Conservation (phyloP, 768 basidiomycete genomes). For the Tephrocybe sp. region DNA sequence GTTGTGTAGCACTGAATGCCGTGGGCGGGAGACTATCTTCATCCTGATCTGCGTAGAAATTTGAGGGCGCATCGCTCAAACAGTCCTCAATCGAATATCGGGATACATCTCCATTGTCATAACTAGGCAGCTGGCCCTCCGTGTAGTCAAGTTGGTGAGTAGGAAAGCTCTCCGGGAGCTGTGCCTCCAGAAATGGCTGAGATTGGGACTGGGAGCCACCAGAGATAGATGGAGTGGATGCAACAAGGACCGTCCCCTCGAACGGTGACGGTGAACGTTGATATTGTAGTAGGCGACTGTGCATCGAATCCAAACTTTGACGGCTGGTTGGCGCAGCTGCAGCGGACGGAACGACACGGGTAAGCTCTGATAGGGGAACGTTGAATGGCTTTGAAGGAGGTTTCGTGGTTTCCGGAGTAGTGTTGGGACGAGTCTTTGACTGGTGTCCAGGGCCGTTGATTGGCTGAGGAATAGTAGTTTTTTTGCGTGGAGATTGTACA, state of each 20-base stretch:
- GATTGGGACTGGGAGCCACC: conserved; percentile 36
- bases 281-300: background rate
- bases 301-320: conserved; percentile 5
- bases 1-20: conserved; percentile 29
- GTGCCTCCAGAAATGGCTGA: conserved; percentile 25
- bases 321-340: background rate
- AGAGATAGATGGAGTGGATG: conserved; percentile 52
- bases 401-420: background rate
- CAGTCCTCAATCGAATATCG: conserved; percentile 29
- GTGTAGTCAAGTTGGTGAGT: conserved; percentile 6
- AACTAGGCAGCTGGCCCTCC: background rate
- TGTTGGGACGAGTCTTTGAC: conserved; percentile 14
- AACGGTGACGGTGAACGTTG: conserved; percentile 14
- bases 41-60: conserved; percentile 34
- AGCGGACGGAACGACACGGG: conserved; percentile 20
- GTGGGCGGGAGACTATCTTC: conserved; percentile 12
- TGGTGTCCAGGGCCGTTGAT: conserved; percentile 16
- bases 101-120: conserved; percentile 14
- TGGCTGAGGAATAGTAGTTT: conserved; percentile 12
- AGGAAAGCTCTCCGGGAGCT: conserved; percentile 23
- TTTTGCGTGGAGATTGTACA: conserved; percentile 30
- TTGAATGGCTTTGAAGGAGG: conserved; percentile 48
- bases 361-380: conserved; percentile 60
- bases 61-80: conserved; percentile 37
- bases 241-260: conserved; percentile 40